Percentiles rank a stretch among this genome's conserved stretches.
phyloP scores from a whole-genome alignment of 2,329 filamentous ascomycete genomes.

The Epichloe sibirici region DNA sequence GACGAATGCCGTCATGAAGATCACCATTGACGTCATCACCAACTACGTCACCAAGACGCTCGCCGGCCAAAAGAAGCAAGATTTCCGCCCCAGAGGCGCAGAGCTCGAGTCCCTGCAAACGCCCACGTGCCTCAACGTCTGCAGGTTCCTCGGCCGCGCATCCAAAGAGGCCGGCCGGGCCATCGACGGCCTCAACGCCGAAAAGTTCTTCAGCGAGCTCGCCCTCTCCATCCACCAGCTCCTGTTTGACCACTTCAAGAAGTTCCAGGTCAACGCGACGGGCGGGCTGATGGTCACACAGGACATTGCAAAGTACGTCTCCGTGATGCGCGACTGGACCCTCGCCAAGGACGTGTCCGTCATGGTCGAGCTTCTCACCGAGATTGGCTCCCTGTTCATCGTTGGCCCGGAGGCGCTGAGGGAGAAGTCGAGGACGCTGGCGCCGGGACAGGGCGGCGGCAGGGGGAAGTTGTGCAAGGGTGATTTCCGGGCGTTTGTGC shows the following conservation, averaged over 20 bases:
- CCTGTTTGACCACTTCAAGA: slow-evolving; percentile 87
- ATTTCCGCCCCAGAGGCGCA: slow-evolving; percentile 79
- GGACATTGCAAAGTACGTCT: slow-evolving; percentile 87
- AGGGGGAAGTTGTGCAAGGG: slow-evolving; percentile 50
- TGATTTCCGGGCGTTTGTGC: slow-evolving; percentile 73
- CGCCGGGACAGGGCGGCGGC: slow-evolving; percentile 25
- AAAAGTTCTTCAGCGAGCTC: slow-evolving; percentile 72
- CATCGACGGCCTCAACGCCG: slow-evolving; percentile 73
- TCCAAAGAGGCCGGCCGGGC: slow-evolving; percentile 51
- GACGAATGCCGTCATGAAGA: slow-evolving; percentile 49
- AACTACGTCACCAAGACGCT: slow-evolving; percentile 67
- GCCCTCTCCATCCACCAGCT: slow-evolving; percentile 65
- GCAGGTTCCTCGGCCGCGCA: slow-evolving; percentile 62
- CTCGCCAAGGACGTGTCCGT: slow-evolving; percentile 55
- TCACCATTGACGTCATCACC: slow-evolving; percentile 52
- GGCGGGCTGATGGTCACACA: slow-evolving; percentile 93
- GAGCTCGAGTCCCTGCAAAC: slow-evolving; percentile 75
- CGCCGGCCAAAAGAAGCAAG: slow-evolving; percentile 69
- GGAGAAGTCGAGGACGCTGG: slow-evolving; percentile 54
- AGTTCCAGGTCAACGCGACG: slow-evolving; percentile 83
- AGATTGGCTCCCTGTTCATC: slow-evolving; percentile 93
- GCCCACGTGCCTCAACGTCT: slow-evolving; percentile 69
- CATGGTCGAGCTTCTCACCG: slow-evolving; percentile 73
- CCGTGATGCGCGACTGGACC: slow-evolving; percentile 73
- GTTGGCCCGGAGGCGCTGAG: slow-evolving; percentile 69